A percentile compares a stretch with the other conserved stretches of the same genome.
These are phyloP conservation scores for Hanseniaspora vineae DNA, from an alignment of 805 yeast species.

Conservation along the genomic window DNA sequence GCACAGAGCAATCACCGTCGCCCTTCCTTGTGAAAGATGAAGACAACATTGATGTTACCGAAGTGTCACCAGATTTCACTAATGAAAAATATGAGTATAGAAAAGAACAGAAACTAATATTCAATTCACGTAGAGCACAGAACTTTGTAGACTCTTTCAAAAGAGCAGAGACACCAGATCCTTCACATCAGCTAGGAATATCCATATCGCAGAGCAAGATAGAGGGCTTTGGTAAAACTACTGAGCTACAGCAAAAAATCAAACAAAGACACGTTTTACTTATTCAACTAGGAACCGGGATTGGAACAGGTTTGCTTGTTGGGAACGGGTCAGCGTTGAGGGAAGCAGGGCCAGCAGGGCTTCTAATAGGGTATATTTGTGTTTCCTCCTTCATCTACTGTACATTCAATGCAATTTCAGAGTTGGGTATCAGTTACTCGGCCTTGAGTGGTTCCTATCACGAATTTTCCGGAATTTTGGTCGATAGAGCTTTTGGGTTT, in stretches of 20 bases:
- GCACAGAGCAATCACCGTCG: too few relatives aligned
- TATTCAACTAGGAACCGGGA: slow-evolving; percentile 37
- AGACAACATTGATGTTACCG: not conserved
- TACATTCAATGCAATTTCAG: slow-evolving; percentile 53
- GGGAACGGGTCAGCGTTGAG: slow-evolving; percentile 50
- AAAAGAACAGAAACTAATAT: not conserved
- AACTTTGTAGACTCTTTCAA: slow-evolving; percentile 31
- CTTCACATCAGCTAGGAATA: too few relatives aligned
- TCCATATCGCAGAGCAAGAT: too few relatives aligned
- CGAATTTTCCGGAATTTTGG: slow-evolving; percentile 45
- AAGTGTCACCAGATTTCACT: not conserved
- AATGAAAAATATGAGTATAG: not conserved
- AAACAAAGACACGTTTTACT: slow-evolving; percentile 4
- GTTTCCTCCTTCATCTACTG: slow-evolving; percentile 51
- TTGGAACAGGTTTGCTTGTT: slow-evolving; percentile 65
- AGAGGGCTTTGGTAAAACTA: not conserved
- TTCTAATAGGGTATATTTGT: slow-evolving; percentile 43
- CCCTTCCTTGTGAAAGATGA: too few relatives aligned
- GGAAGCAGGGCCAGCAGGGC: slow-evolving; percentile 52
- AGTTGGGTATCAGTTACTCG: slow-evolving; percentile 54
- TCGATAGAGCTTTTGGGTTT: slow-evolving; percentile 59
- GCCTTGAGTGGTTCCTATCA: slow-evolving; percentile 49
- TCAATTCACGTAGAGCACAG: not conserved
- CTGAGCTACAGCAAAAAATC: slow-evolving; percentile 1
- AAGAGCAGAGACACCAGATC: slow-evolving; percentile 19